Conservation (phyloP, 768 basidiomycete species). For the Mycena galopus region DNA sequence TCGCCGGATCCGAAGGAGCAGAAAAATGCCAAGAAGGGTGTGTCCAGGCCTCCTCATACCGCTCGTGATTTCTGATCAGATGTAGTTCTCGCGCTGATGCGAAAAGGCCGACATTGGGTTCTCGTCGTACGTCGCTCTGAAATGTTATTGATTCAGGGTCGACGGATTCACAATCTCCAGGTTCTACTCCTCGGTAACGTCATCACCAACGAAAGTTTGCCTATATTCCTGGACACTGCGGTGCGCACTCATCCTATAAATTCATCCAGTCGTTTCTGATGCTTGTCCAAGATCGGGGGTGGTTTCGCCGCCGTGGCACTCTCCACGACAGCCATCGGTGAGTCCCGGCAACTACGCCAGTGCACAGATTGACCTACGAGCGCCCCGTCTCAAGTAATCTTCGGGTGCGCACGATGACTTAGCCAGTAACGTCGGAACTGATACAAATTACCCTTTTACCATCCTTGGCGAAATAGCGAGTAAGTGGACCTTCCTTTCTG, state of each 20-base stretch:
- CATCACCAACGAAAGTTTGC: slow-evolving; percentile 85
- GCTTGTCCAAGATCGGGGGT: slow-evolving; percentile 63
- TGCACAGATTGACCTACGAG: neutral
- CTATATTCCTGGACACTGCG: slow-evolving; percentile 85
- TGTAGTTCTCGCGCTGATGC: slow-evolving; percentile 67
- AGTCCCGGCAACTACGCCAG: slow-evolving; percentile 27
- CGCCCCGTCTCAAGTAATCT: slow-evolving; percentile 83
- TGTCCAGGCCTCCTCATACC: neutral
- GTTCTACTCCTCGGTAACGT: slow-evolving; percentile 92
- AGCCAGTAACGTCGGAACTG: neutral
- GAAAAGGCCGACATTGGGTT: slow-evolving; percentile 90
- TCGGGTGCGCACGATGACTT: slow-evolving; percentile 79
- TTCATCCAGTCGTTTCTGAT: no score
- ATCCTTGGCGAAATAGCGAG: slow-evolving; percentile 66
- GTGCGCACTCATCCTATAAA: slow-evolving; percentile 49
- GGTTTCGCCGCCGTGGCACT: slow-evolving; percentile 83
- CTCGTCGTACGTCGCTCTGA: slow-evolving; percentile 73
- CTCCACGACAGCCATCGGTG: slow-evolving; percentile 81
- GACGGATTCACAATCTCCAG: slow-evolving; percentile 48
- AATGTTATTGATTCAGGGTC: no score
- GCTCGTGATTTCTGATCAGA: neutral
- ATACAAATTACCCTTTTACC: neutral
- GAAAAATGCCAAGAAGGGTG: slow-evolving; percentile 79
- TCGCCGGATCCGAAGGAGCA: slow-evolving; percentile 82
- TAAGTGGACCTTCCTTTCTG: slow-evolving; percentile 46